Conservation (phyloP, 2,329 filamentous ascomycete genomes). For the Fusarium sp. region DNA sequence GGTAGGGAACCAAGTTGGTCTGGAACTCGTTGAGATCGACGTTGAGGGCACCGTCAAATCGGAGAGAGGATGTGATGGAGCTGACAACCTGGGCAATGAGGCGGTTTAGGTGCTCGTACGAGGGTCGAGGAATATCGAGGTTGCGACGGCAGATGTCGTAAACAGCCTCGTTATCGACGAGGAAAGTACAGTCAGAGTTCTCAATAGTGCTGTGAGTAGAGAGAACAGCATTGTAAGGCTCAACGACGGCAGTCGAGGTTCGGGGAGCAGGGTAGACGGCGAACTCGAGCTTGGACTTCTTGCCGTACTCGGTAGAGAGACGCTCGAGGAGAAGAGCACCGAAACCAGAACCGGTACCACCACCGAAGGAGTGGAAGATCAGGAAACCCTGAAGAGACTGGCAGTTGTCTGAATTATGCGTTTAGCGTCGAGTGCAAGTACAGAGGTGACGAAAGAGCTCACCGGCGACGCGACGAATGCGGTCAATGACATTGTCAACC, state of each 20-base stretch:
- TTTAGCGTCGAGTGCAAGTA: conserved; percentile 23
- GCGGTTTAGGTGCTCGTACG: conserved; percentile 78
- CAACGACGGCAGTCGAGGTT: conserved; percentile 76
- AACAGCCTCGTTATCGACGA: conserved; percentile 79
- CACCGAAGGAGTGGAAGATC: conserved; percentile 80
- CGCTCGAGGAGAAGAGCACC: conserved; percentile 78
- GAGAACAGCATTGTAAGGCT: conserved; percentile 79
- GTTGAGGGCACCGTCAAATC: conserved; percentile 78
- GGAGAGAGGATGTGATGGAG: conserved; percentile 78
- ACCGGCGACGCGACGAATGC: conserved; percentile 76
- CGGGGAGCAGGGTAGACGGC: conserved; percentile 77
- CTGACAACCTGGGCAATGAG: conserved; percentile 79
- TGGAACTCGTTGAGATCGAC: conserved; percentile 83
- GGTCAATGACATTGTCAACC: conserved; percentile 76
- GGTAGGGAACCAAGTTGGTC: conserved; percentile 79
- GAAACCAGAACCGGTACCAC: conserved; percentile 78
- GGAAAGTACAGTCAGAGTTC: conserved; percentile 82
- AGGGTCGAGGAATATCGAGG: conserved; percentile 74
- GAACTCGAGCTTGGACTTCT: conserved; percentile 82
- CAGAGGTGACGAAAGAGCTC: conserved; percentile 44
- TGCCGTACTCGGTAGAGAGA: conserved; percentile 77
- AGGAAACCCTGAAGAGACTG: conserved; percentile 77
- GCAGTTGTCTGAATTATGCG: conserved; percentile 69
- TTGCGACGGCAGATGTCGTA: conserved; percentile 81
- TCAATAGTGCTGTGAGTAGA: conserved; percentile 81